Percentiles rank a stretch among this genome's conserved stretches.
phyloP scores from a whole-genome alignment of 768 basidiomycete genomes.

The Pilatotrama ljubarskyi region DNA sequence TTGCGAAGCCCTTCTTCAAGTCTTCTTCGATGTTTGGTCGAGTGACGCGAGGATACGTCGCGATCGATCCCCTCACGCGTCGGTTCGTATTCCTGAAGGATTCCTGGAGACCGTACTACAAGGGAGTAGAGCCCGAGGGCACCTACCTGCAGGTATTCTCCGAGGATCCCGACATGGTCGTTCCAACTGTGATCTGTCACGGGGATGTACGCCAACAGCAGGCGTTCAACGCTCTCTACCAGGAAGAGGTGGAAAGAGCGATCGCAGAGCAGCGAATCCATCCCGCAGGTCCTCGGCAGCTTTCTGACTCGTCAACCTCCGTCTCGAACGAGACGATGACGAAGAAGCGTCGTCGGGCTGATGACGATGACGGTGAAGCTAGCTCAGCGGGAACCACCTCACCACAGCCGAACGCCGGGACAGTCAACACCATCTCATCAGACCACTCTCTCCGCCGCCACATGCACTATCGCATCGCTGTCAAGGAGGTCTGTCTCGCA shows the following conservation, averaged over 20 bases:
- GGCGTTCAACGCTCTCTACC: no score
- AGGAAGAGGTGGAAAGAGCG: no score
- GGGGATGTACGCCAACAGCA: background rate
- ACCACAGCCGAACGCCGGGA: no score
- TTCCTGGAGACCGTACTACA: conserved; percentile 7
- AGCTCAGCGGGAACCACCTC: background rate
- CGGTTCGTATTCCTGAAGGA: conserved; percentile 18
- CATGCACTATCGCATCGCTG: conserved; percentile 14
- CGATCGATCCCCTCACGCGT: conserved; percentile 8
- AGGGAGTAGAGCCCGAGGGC: background rate
- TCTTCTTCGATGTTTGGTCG: background rate
- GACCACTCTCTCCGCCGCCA: background rate
- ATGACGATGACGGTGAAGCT: background rate
- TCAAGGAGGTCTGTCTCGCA: conserved; percentile 7
- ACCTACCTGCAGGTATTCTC: background rate
- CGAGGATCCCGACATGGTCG: background rate
- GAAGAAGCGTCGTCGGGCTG: background rate
- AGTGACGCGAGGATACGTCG: conserved; percentile 14
- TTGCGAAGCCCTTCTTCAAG: background rate
- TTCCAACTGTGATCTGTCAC: conserved; percentile 5
- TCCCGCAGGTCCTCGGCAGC: no score
- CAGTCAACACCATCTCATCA: background rate
- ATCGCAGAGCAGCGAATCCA: no score
- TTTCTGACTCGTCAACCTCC: no score
- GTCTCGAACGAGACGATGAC: no score